Evolutionary conservation across 2,329 filamentous ascomycete genomes (phyloP).

Genomic region (Exophiala sideris): DNA sequence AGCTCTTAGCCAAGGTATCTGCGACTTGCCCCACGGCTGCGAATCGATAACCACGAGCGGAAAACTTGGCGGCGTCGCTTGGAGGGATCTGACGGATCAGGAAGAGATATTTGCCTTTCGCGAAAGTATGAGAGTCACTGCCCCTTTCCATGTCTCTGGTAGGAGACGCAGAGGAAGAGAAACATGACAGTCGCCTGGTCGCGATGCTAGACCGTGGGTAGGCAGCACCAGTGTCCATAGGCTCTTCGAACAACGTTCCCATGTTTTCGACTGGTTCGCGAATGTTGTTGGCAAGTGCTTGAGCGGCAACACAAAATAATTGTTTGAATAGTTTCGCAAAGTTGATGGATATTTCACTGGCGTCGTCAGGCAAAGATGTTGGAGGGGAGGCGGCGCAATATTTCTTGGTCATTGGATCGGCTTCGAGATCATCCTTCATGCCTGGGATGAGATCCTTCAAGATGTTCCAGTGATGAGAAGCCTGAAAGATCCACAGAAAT

Average conservation of each 20-base stretch:
- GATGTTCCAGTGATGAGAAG: conserved; percentile 71
- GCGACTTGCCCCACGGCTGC: conserved; percentile 66
- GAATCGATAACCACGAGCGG: conserved; percentile 75
- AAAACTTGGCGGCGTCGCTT: conserved; percentile 61
- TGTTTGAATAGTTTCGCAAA: conserved; percentile 78
- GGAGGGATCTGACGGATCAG: conserved; percentile 63
- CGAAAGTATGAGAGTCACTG: conserved; percentile 3
- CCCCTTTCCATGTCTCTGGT: conserved; percentile 35
- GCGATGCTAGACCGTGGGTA: neutral
- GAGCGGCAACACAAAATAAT: conserved; percentile 75
- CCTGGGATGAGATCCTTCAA: conserved; percentile 65
- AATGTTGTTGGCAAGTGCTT: conserved; percentile 67
- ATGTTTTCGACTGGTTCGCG: conserved; percentile 60
- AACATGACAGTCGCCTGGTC: conserved; percentile 28
- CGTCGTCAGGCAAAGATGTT: conserved; percentile 27
- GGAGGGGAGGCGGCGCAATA: conserved; percentile 16
- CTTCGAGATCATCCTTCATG: conserved; percentile 69
- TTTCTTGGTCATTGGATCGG: conserved; percentile 38
- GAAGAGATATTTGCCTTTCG: conserved; percentile 72
- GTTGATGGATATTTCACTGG: conserved; percentile 48
- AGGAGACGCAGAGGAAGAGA: conserved; percentile 30
- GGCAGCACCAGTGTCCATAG: conserved; percentile 60
- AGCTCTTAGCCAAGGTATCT: conserved; percentile 64
- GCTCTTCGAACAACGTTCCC: conserved; percentile 72
- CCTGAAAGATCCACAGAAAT: conserved; percentile 84